These are phyloP conservation scores for Penicillium subrubescens DNA, from an alignment of 495 filamentous ascomycete genomes.

Conservation along the genomic window DNA sequence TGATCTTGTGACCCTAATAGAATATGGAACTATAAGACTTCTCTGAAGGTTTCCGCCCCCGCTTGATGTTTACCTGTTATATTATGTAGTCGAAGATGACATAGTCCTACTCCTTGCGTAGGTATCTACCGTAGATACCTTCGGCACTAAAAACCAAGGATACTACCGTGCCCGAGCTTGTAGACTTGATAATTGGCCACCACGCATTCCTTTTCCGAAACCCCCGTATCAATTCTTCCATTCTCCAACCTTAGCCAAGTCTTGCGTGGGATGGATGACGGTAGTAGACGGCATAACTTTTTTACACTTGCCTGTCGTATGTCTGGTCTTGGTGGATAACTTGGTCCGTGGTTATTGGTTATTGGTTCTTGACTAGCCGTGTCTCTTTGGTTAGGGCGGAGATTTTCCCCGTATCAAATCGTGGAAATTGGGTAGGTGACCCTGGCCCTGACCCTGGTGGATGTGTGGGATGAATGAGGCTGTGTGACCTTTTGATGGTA, in stretches of 20 bases:
- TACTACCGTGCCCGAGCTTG: too few species aligned
- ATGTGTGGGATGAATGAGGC: not conserved
- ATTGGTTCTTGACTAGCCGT: conserved; percentile 15
- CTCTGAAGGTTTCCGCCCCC: not conserved
- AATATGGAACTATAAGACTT: not conserved
- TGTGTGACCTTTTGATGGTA: not conserved
- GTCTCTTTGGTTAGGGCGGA: conserved; percentile 7
- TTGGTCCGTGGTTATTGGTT: conserved; percentile 11
- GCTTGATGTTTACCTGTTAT: not conserved
- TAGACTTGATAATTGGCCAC: not conserved
- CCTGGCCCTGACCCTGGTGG: not conserved
- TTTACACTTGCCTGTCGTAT: not conserved
- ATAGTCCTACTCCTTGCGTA: too few species aligned
- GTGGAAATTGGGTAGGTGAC: not conserved
- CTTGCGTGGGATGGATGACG: not conserved
- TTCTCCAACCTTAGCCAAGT: not conserved
- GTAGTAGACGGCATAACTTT: not conserved
- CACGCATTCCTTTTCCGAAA: not conserved
- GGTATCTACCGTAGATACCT: too few species aligned
- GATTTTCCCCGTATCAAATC: conserved; percentile 33
- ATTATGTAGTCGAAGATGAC: too few species aligned
- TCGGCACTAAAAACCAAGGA: too few species aligned
- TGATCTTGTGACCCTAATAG: not conserved
- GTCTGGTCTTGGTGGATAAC: conserved; percentile 6
- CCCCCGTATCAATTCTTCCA: conserved; percentile 2